Conservation (phyloP, 148 eudicot species). For the Spergularia marina region DNA sequence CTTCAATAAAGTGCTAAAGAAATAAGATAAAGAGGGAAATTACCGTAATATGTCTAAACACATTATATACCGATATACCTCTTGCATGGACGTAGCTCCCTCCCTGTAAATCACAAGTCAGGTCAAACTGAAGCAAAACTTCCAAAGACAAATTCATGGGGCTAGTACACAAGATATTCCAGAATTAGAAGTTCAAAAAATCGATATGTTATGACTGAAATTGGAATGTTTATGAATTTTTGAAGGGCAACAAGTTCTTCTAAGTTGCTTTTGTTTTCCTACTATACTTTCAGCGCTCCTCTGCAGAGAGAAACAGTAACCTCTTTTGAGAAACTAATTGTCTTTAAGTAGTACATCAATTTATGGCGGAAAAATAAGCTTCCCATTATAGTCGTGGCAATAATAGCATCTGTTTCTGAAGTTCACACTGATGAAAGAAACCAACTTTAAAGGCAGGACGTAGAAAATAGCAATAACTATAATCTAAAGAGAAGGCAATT, state of each 20-base stretch:
- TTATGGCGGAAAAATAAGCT: no score
- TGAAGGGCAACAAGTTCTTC: background rate
- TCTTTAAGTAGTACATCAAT: no score
- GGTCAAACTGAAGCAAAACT: background rate
- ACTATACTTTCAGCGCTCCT: no score
- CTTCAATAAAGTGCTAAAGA: background rate
- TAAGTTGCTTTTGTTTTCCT: background rate
- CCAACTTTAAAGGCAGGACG: background rate
- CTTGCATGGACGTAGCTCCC: constrained; percentile 89
- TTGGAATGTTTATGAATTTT: background rate
- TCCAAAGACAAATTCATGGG: background rate
- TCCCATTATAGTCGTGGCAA: no score
- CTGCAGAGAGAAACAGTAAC: no score
- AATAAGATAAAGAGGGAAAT: constrained; percentile 4
- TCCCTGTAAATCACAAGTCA: constrained; percentile 43
- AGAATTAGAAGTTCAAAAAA: background rate
- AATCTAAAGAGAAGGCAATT: no score
- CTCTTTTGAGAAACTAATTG: no score
- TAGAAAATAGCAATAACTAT: background rate
- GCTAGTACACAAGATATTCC: background rate
- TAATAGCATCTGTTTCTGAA: background rate
- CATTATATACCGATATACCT: constrained; percentile 71
- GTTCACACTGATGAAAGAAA: background rate
- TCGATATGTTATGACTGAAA: background rate
- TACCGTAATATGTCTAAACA: constrained; percentile 76